Evolutionary conservation across 176 grass and related monocot genomes (phyloP), one percentile per base, ranked within the genome.

Genomic region (Musa beccarii): DNA sequence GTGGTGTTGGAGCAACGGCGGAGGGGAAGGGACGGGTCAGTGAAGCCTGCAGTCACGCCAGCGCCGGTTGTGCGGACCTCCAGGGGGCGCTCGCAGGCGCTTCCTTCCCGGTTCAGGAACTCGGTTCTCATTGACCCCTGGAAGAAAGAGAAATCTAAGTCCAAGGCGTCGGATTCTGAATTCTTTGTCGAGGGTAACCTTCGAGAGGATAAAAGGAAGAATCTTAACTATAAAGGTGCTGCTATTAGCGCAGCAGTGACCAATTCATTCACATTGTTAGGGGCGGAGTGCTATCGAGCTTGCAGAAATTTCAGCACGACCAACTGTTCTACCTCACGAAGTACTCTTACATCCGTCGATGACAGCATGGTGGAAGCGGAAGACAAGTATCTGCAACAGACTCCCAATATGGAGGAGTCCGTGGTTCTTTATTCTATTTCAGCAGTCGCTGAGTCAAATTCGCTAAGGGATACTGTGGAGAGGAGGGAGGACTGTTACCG

Each of bases 31-130:
- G 20, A 9, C 50, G 61, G 49, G 56, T 24, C 61, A 4, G 59
- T 21, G 68, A 17, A 70, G 68, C 68, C 16, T 70, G 15, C 43
- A 49, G 28, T 49, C 11, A 51, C 14, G 16, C 1, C 20, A 25
- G 49, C 68, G 11, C 62, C 67, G 66, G 51, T 53, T 66, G 79
- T 71, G 87, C 86, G 84, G 84, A 79, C 84, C 66, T 62, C 54
- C 9, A 79, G 85, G 82, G 81, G 87, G 69, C 74, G 90, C 83
- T 26, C 80, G 53, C 84, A 79, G 59, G 53, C 50, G 25, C 65
- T 82, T 67, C 90, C 94, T 73, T 87, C 94, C 53, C 82, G 86
- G 34, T 84, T 93, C 68, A 63, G 68, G 82, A 80, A 89, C 16
- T 83, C 90, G 11, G 57, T 63, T 28, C 53, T 69, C 53, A 69